Base-by-base conservation (phyloP, 768 basidiomycete species). In the Gloeopeniophorella convolvens region DNA sequence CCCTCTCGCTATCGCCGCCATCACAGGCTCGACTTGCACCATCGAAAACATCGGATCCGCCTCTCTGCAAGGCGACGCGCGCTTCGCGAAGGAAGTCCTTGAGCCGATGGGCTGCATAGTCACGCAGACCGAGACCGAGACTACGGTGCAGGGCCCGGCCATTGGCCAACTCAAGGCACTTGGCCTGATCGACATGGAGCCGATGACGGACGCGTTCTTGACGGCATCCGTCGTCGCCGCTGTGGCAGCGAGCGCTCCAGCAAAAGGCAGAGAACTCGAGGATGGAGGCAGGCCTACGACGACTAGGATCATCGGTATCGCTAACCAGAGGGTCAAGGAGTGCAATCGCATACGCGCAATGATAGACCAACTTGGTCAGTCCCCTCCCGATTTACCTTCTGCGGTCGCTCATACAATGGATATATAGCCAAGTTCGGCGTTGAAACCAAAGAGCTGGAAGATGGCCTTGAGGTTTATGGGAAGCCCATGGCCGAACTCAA, bases 181-280 rank as follows among this genome's bases (percentile, higher is more conserved):
- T 42, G 89, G 87, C 44, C 78, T 83, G 59, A 81, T 97, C 18
- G 91, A 98, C 64, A 98, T 98, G 96, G 92, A 96, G 67, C 83
- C 85, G n/a, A 98, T 99, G 96, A 99, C 96, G 6, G 96, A 99
- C 65, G 96, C 95, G 18, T 99, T 99, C 73, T 77, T 98, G 70
- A 97, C 94, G 2, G 95, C 96, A 8, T 87, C 82, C 10, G 93
- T 85, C 7, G 71, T 99, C 16, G 94, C 91, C 45, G 95, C 96
- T 48, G 88, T 96, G 18, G 83, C 83, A 1, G 66, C 65, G 11
- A 49, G 54, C 2, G 63, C 72, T 8, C 66, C 73, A 0, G 72
- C 81, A 0, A 65, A 66, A 33, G 81, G 79, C 9, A 79, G 80
- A 56, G 59, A 65, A 18, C 65, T 76, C 4, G 44, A 56, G 32